A percentile compares a stretch with the other conserved stretches of the same genome.
Evolutionary conservation across 2,329 filamentous ascomycete species (phyloP).

Genomic region (Exophiala calicioides): DNA sequence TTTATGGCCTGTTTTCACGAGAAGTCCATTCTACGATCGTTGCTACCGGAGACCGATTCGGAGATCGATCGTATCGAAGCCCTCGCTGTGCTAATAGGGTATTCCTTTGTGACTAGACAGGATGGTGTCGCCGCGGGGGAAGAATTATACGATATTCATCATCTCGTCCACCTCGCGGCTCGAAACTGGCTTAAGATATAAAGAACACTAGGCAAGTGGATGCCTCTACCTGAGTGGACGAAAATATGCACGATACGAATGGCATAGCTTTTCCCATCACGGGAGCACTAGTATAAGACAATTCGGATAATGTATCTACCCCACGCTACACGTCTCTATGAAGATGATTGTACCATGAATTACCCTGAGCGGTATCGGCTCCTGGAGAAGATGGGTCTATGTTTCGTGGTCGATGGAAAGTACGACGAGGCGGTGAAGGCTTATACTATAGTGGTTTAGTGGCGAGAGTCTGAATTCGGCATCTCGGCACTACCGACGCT

Average conservation of each 20-base stretch:
- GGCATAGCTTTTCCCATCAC: constrained; percentile 29
- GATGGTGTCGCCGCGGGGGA: neutral
- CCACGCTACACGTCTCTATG: constrained; percentile 28
- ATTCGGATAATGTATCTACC: constrained; percentile 36
- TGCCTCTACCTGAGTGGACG: constrained; percentile 21
- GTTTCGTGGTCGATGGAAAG: constrained; percentile 72
- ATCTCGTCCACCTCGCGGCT: constrained; percentile 40
- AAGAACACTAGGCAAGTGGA: constrained; percentile 21
- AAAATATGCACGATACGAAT: constrained; percentile 27
- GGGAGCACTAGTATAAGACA: constrained; percentile 24
- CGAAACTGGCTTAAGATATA: constrained; percentile 36
- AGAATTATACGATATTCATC: constrained; percentile 34
- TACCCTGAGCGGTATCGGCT: constrained; percentile 7
- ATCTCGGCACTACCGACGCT: neutral
- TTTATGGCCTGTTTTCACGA: constrained; percentile 39
- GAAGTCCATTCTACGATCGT: constrained; percentile 36
- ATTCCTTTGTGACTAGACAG: constrained; percentile 35
- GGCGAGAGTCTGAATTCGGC: constrained; percentile 7
- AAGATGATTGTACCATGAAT: constrained; percentile 2
- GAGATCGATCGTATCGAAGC: constrained; percentile 32
- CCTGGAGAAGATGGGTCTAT: constrained; percentile 13
- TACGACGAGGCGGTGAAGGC: constrained; percentile 79
- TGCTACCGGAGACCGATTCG: constrained; percentile 34
- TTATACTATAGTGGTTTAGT: constrained; percentile 24
- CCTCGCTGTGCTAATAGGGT: constrained; percentile 37